Conservation (phyloP, 2,329 filamentous ascomycete species). For the Pseudocercospora eumusae region DNA sequence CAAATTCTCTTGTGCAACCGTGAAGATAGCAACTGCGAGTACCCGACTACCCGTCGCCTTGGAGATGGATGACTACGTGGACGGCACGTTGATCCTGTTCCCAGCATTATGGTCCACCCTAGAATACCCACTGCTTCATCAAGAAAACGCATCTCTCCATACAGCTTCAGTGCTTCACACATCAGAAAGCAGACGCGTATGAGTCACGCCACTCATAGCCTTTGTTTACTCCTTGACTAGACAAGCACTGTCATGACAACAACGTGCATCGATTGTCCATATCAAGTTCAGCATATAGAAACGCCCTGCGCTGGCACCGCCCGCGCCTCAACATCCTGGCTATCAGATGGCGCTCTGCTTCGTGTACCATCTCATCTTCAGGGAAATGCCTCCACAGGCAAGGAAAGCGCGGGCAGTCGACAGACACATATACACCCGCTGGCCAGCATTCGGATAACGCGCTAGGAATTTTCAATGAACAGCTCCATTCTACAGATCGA, state of each 20-base stretch:
- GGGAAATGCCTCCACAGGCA: too few species aligned
- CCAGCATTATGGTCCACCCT: background rate
- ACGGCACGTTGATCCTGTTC: background rate
- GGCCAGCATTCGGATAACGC: too few species aligned
- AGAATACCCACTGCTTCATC: background rate
- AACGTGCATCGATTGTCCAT: background rate
- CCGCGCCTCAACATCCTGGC: background rate
- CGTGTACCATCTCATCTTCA: background rate
- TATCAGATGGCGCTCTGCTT: background rate
- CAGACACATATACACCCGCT: too few species aligned
- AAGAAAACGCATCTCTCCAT: background rate
- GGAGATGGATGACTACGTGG: constrained; percentile 7
- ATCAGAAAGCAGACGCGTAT: background rate
- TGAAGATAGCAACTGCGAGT: constrained; percentile 16
- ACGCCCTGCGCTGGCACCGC: background rate
- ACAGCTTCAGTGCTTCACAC: background rate
- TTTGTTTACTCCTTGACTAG: background rate
- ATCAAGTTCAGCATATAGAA: background rate
- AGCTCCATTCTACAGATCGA: too few species aligned
- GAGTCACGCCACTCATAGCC: background rate
- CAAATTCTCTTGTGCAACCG: constrained; percentile 11
- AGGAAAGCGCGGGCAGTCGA: too few species aligned
- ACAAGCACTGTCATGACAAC: background rate
- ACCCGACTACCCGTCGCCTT: constrained; percentile 7
- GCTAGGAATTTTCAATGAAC: too few species aligned